Evolutionary conservation across 2,329 filamentous ascomycete species (phyloP).

Genomic region (Neofusicoccum parvum): DNA sequence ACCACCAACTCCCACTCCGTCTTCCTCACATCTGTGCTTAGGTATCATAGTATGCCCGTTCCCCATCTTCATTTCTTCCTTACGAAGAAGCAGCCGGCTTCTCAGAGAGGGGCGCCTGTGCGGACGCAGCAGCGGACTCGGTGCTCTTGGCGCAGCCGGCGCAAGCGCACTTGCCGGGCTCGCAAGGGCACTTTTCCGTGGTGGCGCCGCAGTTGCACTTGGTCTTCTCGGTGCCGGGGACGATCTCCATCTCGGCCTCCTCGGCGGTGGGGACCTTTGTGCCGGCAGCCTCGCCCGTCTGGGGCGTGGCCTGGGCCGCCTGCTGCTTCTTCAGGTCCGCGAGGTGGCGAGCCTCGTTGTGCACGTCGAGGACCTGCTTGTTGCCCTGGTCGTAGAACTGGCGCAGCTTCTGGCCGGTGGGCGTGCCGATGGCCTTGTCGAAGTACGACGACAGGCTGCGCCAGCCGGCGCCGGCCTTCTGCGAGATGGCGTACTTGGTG

Average conservation of each 20-base stretch:
- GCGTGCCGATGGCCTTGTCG: conserved; percentile 85
- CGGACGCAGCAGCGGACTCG: conserved; percentile 23
- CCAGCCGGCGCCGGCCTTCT: conserved; percentile 69
- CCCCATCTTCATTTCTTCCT: background rate
- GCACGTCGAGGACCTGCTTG: conserved; percentile 92
- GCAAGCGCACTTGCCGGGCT: conserved; percentile 51
- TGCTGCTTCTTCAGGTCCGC: conserved; percentile 75
- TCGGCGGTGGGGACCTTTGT: conserved; percentile 23
- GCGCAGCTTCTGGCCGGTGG: conserved; percentile 84
- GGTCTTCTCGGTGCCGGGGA: conserved; percentile 45
- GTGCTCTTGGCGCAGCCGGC: conserved; percentile 50
- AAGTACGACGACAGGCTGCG: conserved; percentile 83
- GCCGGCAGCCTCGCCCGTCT: conserved; percentile 39
- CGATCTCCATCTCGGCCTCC: conserved; percentile 44
- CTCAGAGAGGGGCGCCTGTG: background rate
- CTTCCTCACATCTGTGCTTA: background rate
- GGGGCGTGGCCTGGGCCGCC: conserved; percentile 37
- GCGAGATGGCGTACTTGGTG: conserved; percentile 77
- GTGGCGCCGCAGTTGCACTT: conserved; percentile 52
- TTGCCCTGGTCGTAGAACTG: conserved; percentile 83
- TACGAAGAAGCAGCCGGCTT: conserved; percentile 5
- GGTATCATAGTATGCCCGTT: conserved; percentile 5
- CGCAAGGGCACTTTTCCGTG: conserved; percentile 48
- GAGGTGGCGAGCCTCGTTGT: conserved; percentile 83
- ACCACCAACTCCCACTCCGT: background rate